These are phyloP conservation scores for Stevia rebaudiana DNA, from an alignment of 140 eudicot genomes.

Conservation along the genomic window DNA sequence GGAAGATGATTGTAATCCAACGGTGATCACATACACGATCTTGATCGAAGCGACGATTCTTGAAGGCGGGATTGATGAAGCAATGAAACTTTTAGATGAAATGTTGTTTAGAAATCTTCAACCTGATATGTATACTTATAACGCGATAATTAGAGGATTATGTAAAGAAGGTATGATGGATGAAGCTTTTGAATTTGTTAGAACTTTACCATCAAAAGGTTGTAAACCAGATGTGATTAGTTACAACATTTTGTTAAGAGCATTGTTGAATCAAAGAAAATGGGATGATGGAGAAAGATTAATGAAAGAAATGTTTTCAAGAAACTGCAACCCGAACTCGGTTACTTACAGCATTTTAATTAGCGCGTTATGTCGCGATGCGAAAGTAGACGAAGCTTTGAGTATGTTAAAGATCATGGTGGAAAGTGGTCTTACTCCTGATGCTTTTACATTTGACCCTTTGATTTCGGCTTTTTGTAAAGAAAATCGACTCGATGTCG, in stretches of 20 bases:
- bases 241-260: slow-evolving; percentile 56
- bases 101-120: slow-evolving; percentile 60
- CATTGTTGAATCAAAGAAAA: slow-evolving; percentile 52
- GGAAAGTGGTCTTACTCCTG: slow-evolving; percentile 54
- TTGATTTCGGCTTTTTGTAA: slow-evolving; percentile 62
- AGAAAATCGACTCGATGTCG: slow-evolving; percentile 59
- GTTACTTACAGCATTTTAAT: slow-evolving; percentile 63
- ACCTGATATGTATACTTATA: slow-evolving; percentile 70
- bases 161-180: slow-evolving; percentile 61
- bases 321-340: slow-evolving; percentile 49
- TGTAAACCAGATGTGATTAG: slow-evolving; percentile 63
- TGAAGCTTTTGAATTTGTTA: slow-evolving; percentile 51
- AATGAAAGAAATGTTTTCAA: slow-evolving; percentile 60
- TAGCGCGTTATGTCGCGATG: slow-evolving; percentile 52
- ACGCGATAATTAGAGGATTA: slow-evolving; percentile 63
- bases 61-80: slow-evolving; percentile 53
- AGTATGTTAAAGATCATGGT: slow-evolving; percentile 50
- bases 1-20: slow-evolving; percentile 57
- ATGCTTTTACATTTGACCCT: slow-evolving; percentile 63
- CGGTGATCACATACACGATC: slow-evolving; percentile 65
- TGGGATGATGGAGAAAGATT: slow-evolving; percentile 63
- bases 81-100: slow-evolving; percentile 65
- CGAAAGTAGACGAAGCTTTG: slow-evolving; percentile 58
- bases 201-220: slow-evolving; percentile 43
- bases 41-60: slow-evolving; percentile 66